Evolutionary conservation across 345 rosid species (phyloP).

Genomic region (Citrus glauca): DNA sequence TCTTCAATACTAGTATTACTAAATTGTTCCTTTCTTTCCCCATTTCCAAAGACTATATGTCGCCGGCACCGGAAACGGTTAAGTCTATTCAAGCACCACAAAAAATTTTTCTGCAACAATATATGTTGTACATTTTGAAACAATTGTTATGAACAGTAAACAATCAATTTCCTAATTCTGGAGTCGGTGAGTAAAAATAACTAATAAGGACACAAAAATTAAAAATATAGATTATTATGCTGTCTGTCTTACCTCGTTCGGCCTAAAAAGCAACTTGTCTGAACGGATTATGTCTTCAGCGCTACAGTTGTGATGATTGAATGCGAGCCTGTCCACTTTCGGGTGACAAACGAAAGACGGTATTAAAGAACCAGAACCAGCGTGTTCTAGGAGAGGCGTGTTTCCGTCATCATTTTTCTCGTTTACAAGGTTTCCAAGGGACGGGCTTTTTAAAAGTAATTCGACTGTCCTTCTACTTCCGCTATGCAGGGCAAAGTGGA

Average conservation of each 20-base stretch:
- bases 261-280: not conserved
- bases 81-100: not conserved
- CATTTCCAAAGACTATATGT: not conserved
- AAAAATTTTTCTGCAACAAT: not conserved
- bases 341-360: not conserved
- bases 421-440: not conserved
- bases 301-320: not conserved
- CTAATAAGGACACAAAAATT: too few relatives aligned
- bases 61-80: not conserved
- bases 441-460: not conserved
- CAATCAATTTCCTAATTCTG: too few relatives aligned
- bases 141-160: not conserved
- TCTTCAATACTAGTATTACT: too few relatives aligned
- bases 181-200: too few relatives aligned
- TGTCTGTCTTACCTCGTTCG: not conserved
- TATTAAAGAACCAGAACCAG: not conserved
- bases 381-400: not conserved
- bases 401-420: not conserved
- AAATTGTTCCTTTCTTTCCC: not conserved
- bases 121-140: not conserved
- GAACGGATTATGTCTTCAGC: not conserved
- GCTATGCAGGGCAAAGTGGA: conserved; percentile 4
- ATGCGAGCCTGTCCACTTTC: not conserved
- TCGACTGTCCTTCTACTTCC: not conserved
- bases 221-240: too few relatives aligned